phyloP scores from a whole-genome alignment of 78 protist genomes.

The Dictyostelium discoideum region DNA sequence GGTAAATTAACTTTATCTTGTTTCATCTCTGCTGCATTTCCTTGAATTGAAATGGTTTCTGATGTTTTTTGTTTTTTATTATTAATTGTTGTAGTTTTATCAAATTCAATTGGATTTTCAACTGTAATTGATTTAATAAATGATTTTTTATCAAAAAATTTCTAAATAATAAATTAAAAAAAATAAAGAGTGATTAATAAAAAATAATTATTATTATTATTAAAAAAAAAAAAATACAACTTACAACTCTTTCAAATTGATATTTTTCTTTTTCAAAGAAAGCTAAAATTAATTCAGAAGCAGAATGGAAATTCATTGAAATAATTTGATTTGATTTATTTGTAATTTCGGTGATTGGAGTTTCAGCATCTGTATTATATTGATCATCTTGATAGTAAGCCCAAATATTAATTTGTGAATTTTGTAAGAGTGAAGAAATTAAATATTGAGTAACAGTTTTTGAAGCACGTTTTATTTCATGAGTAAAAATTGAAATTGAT shows the following conservation, averaged over 20 bases:
- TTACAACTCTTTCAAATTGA: slow-evolving; percentile 19
- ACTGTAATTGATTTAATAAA: slow-evolving; percentile 14
- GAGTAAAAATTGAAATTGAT: slow-evolving; percentile 3
- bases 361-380: neutral
- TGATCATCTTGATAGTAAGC: slow-evolving; percentile 22
- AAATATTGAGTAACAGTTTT: neutral
- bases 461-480: neutral
- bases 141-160: slow-evolving; percentile 4
- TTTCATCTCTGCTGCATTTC: slow-evolving; percentile 2
- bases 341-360: slow-evolving; percentile 1
- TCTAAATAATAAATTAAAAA: neutral
- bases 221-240: neutral
- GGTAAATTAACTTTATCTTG: neutral
- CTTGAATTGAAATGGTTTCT: neutral
- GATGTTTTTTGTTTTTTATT: neutral
- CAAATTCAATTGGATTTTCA: neutral
- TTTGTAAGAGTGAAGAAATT: neutral
- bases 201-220: neutral
- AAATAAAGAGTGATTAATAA: neutral
- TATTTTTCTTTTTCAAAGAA: neutral
- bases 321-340: neutral
- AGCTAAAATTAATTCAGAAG: neutral
- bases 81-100: neutral
- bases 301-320: neutral
- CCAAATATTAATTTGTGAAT: neutral